A percentile compares a stretch with the other conserved stretches of the same genome.
These are phyloP conservation scores for Theileria luwenshuni DNA, from an alignment of 169 alveolate genomes.

Conservation along the genomic window DNA sequence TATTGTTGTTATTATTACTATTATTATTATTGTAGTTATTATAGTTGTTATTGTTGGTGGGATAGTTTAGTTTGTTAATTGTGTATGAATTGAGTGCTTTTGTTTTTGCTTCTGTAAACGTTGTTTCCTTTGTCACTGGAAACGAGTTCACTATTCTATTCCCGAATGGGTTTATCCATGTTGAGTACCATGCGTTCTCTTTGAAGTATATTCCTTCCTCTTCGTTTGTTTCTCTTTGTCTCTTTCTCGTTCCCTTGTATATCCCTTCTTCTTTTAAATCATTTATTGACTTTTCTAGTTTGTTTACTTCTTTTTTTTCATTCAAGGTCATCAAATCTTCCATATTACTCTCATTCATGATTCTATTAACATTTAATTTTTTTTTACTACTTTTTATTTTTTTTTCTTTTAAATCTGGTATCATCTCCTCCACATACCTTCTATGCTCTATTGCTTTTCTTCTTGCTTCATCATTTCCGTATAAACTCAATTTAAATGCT, in stretches of 20 bases:
- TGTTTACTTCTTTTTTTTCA: neutral
- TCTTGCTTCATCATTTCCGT: conserved; percentile 77
- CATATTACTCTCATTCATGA: too few relatives aligned
- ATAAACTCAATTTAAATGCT: conserved; percentile 64
- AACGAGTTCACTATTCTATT: conserved; percentile 17
- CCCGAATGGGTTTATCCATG: conserved; percentile 22
- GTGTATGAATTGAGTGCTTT: conserved; percentile 8
- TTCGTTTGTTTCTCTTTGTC: conserved; percentile 4
- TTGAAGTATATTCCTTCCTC: conserved; percentile 26
- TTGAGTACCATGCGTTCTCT: conserved; percentile 40
- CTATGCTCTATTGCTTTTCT: conserved; percentile 76
- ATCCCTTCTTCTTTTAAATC: conserved; percentile 12
- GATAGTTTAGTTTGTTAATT: neutral
- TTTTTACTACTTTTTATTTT: neutral
- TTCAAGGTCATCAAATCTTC: too few relatives aligned
- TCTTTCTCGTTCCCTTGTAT: neutral
- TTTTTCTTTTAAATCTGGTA: conserved; percentile 33
- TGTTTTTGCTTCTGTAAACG: conserved; percentile 25
- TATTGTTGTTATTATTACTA: neutral
- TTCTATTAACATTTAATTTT: too few relatives aligned
- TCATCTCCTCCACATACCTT: conserved; percentile 55
- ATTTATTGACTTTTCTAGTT: too few relatives aligned
- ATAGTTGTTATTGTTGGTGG: conserved; percentile 10
- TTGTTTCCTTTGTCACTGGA: conserved; percentile 18
- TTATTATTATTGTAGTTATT: neutral